Percentiles rank a stretch among this genome's conserved stretches.
phyloP scores from a whole-genome alignment of 805 yeast species.

The Zygotorulaspora danielsina region DNA sequence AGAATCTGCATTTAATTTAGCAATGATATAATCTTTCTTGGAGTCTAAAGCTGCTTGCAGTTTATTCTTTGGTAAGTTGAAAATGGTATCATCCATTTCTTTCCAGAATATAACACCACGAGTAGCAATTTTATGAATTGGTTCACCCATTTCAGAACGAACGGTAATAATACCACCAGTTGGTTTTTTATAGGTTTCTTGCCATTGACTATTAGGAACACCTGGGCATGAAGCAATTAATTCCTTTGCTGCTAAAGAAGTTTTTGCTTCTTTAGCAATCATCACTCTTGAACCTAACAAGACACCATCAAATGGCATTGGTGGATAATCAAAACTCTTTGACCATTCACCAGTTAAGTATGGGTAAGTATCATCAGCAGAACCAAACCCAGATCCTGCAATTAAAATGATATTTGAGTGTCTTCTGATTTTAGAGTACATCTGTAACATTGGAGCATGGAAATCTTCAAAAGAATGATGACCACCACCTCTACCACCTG shows the following conservation, averaged over 20 bases:
- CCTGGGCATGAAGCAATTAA: slow-evolving; percentile 90
- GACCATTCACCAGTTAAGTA: slow-evolving; percentile 98
- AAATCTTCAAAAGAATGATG: slow-evolving; percentile 99
- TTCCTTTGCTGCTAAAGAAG: slow-evolving; percentile 89
- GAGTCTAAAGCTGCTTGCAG: slow-evolving; percentile 72
- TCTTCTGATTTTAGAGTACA: slow-evolving; percentile 92
- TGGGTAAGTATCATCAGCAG: slow-evolving; percentile 94
- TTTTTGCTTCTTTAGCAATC: slow-evolving; percentile 94
- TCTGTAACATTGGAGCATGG: slow-evolving; percentile 95
- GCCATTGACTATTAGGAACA: slow-evolving; percentile 88
- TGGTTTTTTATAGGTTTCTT: slow-evolving; percentile 86
- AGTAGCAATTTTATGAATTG: slow-evolving; percentile 97
- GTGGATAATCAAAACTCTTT: slow-evolving; percentile 78
- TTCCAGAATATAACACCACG: slow-evolving; percentile 97
- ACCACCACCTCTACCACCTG: slow-evolving; percentile 99
- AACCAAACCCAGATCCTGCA: slow-evolving; percentile 99
- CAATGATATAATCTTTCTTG: slow-evolving; percentile 82
- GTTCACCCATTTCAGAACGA: slow-evolving; percentile 99
- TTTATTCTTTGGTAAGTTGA: slow-evolving; percentile 85
- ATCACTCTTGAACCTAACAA: slow-evolving; percentile 94
- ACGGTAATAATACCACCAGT: slow-evolving; percentile 97
- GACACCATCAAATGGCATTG: slow-evolving; percentile 99
- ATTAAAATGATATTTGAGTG: slow-evolving; percentile 82
- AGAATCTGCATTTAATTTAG: slow-evolving; percentile 84
- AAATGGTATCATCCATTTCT: slow-evolving; percentile 91